These are phyloP conservation scores for Clathrospora elynae DNA, from an alignment of 2,329 filamentous ascomycete species.

Conservation along the genomic window DNA sequence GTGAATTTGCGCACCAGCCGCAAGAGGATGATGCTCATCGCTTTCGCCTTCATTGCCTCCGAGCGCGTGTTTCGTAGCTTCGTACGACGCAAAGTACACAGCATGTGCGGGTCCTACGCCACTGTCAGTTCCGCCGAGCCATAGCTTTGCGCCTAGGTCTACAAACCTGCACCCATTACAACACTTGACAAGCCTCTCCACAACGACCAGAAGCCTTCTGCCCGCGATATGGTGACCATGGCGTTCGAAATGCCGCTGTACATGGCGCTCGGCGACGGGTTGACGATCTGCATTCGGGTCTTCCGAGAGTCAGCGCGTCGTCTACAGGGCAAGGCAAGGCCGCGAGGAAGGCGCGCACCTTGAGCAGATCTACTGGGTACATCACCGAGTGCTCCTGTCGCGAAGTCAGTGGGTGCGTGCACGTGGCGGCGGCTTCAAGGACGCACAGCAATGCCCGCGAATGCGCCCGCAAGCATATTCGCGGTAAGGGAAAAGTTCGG, in stretches of 20 bases:
- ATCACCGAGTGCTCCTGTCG: constrained; percentile 93
- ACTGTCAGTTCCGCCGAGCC: constrained; percentile 32
- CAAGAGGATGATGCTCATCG: constrained; percentile 89
- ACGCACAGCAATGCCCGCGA: constrained; percentile 91
- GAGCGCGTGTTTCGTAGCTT: constrained; percentile 94
- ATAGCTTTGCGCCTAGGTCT: constrained; percentile 3
- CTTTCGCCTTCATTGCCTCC: constrained; percentile 86
- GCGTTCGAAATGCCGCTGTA: constrained; percentile 92
- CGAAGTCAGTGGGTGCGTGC: constrained; percentile 29
- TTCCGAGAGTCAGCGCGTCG: constrained; percentile 50
- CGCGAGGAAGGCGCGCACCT: constrained; percentile 63
- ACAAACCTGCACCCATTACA: constrained; percentile 84
- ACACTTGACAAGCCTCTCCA: constrained; percentile 98
- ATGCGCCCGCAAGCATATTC: constrained; percentile 95
- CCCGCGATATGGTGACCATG: constrained; percentile 86
- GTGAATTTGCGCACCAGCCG: constrained; percentile 69
- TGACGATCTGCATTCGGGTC: constrained; percentile 98
- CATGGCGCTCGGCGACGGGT: constrained; percentile 76
- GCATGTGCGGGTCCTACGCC: constrained; percentile 86
- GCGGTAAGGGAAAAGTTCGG: constrained; percentile 91
- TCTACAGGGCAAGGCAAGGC: constrained; percentile 1
- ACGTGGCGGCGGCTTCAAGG: constrained; percentile 17
- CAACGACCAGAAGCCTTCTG: constrained; percentile 86
- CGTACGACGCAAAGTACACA: constrained; percentile 98
- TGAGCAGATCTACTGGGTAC: constrained; percentile 98